Percentiles rank a stretch among this genome's conserved stretches.
phyloP scores from a whole-genome alignment of 106 monocot genomes.

The Dendrobium nobile region DNA sequence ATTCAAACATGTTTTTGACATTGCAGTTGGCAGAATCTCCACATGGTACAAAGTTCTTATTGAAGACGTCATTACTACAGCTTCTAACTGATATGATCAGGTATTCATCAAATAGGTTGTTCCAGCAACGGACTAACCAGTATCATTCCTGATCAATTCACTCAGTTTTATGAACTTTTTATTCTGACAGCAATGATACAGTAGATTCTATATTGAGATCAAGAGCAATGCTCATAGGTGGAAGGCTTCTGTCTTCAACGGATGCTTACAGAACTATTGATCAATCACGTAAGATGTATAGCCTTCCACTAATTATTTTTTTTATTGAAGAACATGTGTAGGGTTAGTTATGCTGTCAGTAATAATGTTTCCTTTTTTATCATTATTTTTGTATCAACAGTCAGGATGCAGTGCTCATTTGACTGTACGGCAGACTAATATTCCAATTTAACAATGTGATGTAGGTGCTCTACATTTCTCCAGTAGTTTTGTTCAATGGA shows the following conservation, averaged over 20 bases:
- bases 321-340: not conserved
- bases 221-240: constrained; percentile 71
- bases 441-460: not conserved
- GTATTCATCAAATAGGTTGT: constrained; percentile 24
- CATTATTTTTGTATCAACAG: not conserved
- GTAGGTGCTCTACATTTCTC: not conserved
- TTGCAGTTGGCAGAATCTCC: constrained; percentile 73
- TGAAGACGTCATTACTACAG: constrained; percentile 75
- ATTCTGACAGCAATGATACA: constrained; percentile 40
- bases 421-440: not conserved
- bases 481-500: not conserved
- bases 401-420: not conserved
- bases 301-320: not conserved
- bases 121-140: not conserved
- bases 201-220: constrained; percentile 64
- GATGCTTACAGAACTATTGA: constrained; percentile 54
- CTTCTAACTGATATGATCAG: constrained; percentile 74
- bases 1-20: not conserved
- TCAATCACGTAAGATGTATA: constrained; percentile 43
- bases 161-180: not conserved
- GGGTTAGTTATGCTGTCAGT: not conserved
- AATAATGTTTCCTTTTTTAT: not conserved
- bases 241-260: constrained; percentile 79
- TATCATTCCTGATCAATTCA: not conserved
- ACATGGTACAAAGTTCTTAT: constrained; percentile 50